These are phyloP conservation scores for Trifolium repens DNA, from an alignment of 306 rosid species.

Conservation along the genomic window DNA sequence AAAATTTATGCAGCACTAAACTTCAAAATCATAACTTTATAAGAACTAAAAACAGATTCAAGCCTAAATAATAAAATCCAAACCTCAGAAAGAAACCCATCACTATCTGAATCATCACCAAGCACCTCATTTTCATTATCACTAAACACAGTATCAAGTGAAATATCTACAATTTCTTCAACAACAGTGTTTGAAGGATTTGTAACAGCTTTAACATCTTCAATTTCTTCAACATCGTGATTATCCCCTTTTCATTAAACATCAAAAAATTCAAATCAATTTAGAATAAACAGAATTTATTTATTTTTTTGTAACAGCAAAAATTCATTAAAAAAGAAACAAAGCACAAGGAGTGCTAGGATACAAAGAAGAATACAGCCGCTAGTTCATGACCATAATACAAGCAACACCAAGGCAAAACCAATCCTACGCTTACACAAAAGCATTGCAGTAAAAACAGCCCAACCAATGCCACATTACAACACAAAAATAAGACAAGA, in stretches of 20 bases:
- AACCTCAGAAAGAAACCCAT: slow-evolving; percentile 93
- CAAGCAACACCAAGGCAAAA: too few relatives aligned
- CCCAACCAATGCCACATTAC: too few relatives aligned
- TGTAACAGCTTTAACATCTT: slow-evolving; percentile 42
- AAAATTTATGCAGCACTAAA: too few relatives aligned
- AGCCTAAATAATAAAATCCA: neutral
- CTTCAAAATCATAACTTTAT: neutral
- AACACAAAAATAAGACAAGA: too few relatives aligned
- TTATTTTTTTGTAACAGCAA: too few relatives aligned
- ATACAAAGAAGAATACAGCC: too few relatives aligned
- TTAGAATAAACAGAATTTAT: neutral
- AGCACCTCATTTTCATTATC: slow-evolving; percentile 63
- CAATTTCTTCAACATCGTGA: slow-evolving; percentile 50
- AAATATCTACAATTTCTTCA: slow-evolving; percentile 46
- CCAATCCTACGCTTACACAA: too few relatives aligned
- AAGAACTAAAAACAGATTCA: neutral
- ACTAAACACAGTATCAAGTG: slow-evolving; percentile 65
- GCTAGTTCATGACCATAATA: too few relatives aligned
- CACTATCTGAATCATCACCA: slow-evolving; percentile 74
- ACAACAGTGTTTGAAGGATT: slow-evolving; percentile 50
- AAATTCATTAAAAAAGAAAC: too few relatives aligned
- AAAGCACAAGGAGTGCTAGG: too few relatives aligned
- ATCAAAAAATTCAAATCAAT: slow-evolving; percentile 22
- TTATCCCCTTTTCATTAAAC: slow-evolving; percentile 49
- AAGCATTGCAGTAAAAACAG: too few relatives aligned